Base-by-base conservation (phyloP, 805 yeast species). In the Candida suzukii region DNA sequence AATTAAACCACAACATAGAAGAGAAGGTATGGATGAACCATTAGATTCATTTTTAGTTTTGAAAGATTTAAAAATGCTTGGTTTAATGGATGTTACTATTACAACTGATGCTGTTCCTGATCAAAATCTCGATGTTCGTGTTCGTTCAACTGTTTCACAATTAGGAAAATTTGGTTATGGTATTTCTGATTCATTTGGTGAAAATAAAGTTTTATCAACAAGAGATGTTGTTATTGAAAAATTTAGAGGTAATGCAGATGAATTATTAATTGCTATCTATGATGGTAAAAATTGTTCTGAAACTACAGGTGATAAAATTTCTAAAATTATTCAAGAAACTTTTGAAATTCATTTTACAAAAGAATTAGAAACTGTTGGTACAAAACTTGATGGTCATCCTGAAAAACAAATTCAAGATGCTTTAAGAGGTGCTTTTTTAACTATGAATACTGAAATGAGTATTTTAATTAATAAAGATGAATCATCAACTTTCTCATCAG, bases 1-100 rank as follows among this genome's bases (percentile, higher is more conserved):
- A 56, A 90, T 93, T 52, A 84, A 81, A 54, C 84, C 81, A 33
- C 72, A 73, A 43, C 73, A 73, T 39, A 66, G 67, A 39, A 67
- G 75, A 41, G 84, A 79, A 11, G 80, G 72, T 24, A 64, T 69
- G 29, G 70, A 70, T 25, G 79, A 80, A 46, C 85, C 82, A 45
- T 75, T 90, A 53, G 90, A 88, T 45, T 76, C 80, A 45, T 72
- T 76, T 40, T 54, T 71, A 31, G 75, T 71, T 1, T 66, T 93
- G 55, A 80, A 83, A 39, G 71, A 84, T 31, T 63, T 93, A 46
- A 75, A 73, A 46, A 76, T 85, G 11, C 66, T 93, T 39, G 97
- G 98, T 0, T 69, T 93, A 46, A 88, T 93, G 82, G 99, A 93
- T 67, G 95, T 93, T 20, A 93, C 99, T 1, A 72, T 91, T 46